Evolutionary conservation across 2,329 filamentous ascomycete species (phyloP).

Genomic region (Cryphonectria carpinicola): DNA sequence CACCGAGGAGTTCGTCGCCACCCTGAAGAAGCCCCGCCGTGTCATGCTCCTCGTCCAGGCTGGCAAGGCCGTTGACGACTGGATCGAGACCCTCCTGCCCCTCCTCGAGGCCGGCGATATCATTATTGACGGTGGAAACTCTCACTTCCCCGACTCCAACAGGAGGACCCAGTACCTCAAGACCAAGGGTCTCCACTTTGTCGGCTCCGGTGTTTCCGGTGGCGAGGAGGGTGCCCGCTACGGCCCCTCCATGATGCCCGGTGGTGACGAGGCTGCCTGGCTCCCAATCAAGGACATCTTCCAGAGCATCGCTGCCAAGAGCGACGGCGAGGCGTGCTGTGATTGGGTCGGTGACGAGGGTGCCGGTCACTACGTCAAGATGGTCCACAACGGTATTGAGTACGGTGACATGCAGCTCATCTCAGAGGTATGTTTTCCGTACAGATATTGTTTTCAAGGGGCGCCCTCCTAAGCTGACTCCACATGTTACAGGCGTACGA

Average conservation of each 20-base stretch:
- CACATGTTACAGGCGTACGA: conserved; percentile 78
- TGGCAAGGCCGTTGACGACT: conserved; percentile 96
- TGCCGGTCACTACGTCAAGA: conserved; percentile 99
- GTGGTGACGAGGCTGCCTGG: conserved; percentile 98
- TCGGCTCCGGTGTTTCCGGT: conserved; percentile 96
- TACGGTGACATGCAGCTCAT: conserved; percentile 99
- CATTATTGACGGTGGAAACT: conserved; percentile 99
- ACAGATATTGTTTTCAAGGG: neutral
- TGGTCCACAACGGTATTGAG: conserved; percentile 99
- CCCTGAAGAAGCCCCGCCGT: conserved; percentile 95
- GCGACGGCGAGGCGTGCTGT: conserved; percentile 95
- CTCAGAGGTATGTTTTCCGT: conserved; percentile 74
- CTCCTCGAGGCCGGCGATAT: conserved; percentile 87
- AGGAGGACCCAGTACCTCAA: conserved; percentile 89
- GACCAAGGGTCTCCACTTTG: conserved; percentile 88
- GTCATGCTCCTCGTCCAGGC: conserved; percentile 99
- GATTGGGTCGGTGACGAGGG: conserved; percentile 99
- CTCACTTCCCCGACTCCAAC: conserved; percentile 98
- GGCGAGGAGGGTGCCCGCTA: conserved; percentile 99
- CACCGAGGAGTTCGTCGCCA: conserved; percentile 90
- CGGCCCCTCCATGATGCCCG: conserved; percentile 97
- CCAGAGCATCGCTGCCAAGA: conserved; percentile 97
- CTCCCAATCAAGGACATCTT: conserved; percentile 98
- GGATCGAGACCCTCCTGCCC: conserved; percentile 93
- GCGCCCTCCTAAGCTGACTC: conserved; percentile 16